phyloP scores from a whole-genome alignment of 768 basidiomycete species.

The Tubosaeta sp. region DNA sequence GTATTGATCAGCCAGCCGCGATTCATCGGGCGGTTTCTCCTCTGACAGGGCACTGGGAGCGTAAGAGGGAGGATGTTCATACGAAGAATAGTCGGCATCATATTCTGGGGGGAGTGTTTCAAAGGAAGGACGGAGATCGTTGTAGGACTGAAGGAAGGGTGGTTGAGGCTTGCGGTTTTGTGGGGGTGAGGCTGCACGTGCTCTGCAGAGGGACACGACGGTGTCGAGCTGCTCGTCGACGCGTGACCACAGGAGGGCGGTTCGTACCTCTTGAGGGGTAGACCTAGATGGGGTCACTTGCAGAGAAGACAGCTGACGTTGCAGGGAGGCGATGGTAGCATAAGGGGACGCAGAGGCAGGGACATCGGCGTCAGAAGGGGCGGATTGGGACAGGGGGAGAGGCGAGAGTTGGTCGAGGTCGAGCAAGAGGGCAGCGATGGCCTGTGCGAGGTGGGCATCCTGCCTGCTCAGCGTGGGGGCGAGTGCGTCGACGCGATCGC shows the following conservation, averaged over 20 bases:
- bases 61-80: constrained; percentile 28
- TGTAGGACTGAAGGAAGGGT: not conserved
- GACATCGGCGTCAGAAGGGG: constrained; percentile 8
- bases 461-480: constrained; percentile 38
- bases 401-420: constrained; percentile 59
- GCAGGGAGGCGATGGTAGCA: constrained; percentile 57
- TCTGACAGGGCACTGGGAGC: constrained; percentile 7
- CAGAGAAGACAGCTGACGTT: constrained; percentile 63
- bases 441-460: constrained; percentile 61
- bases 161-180: constrained; percentile 19
- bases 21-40: constrained; percentile 10
- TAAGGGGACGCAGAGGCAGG: constrained; percentile 12
- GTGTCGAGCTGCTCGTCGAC: constrained; percentile 73
- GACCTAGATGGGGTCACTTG: constrained; percentile 35
- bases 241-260: constrained; percentile 66
- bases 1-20: constrained; percentile 8
- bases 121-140: constrained; percentile 9
- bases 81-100: constrained; percentile 28
- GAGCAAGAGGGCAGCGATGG: constrained; percentile 64
- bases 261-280: constrained; percentile 50
- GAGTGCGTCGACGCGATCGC: constrained; percentile 46
- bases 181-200: constrained; percentile 36
- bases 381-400: constrained; percentile 14
- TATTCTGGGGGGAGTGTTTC: constrained; percentile 53
- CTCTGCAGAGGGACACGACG: constrained; percentile 62